phyloP scores from a whole-genome alignment of 306 rosid genomes.

The Quercus rubra region DNA sequence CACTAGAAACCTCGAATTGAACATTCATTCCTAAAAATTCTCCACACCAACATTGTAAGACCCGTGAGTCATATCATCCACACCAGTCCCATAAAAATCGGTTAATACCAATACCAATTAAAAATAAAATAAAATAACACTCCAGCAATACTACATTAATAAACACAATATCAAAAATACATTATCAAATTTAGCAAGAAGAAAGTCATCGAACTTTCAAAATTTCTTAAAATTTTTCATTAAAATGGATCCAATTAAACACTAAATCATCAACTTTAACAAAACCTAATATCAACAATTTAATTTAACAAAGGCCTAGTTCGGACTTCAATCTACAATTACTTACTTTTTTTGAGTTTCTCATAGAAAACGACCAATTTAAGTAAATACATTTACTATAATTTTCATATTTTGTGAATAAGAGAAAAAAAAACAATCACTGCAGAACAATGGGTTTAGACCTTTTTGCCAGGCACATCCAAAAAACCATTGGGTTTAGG shows the following conservation, averaged over 20 bases:
- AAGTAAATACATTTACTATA: too few species aligned
- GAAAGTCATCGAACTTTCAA: too few species aligned
- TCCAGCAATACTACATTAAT: neutral
- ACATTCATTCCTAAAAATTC: neutral
- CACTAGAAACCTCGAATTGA: neutral
- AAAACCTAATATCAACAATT: neutral
- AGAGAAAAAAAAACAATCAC: too few species aligned
- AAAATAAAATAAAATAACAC: neutral
- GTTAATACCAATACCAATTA: neutral
- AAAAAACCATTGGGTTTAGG: too few species aligned
- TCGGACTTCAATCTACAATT: neutral
- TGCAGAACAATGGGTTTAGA: too few species aligned
- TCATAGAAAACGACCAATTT: too few species aligned
- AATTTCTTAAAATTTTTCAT: neutral
- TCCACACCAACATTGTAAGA: neutral
- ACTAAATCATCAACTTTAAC: neutral
- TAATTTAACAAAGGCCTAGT: neutral
- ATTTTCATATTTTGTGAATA: too few species aligned
- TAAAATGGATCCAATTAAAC: constrained; percentile 1
- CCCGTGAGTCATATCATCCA: neutral
- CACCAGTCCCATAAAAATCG: neutral
- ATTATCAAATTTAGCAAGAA: too few species aligned
- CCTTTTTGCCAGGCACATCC: too few species aligned
- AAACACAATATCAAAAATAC: too few species aligned
- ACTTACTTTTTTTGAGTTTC: too few species aligned